Conservation (phyloP, 768 basidiomycete genomes). For the Leucocoprinus sp. region DNA sequence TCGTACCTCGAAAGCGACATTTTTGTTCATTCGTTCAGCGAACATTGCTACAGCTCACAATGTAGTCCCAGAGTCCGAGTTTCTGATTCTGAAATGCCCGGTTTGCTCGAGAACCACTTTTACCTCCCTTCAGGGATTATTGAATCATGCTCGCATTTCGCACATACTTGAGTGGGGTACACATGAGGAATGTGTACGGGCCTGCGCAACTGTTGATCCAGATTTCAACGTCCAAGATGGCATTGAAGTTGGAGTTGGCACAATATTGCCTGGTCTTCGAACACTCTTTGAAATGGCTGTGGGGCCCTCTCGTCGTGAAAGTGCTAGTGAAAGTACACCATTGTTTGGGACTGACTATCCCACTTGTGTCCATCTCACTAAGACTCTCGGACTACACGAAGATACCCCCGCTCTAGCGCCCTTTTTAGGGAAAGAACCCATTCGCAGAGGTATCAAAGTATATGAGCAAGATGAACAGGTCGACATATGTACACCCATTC, state of each 20-base stretch:
- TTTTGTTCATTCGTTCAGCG: constrained; percentile 10
- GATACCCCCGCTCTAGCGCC: constrained; percentile 43
- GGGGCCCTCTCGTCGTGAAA: constrained; percentile 16
- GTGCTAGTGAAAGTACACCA: too few species aligned
- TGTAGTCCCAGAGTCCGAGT: constrained; percentile 13
- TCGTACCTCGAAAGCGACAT: constrained; percentile 7
- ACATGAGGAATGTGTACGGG: constrained; percentile 46
- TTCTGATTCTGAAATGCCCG: constrained; percentile 38
- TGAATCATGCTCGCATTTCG: constrained; percentile 44
- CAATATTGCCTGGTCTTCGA: constrained; percentile 37
- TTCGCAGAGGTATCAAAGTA: constrained; percentile 34
- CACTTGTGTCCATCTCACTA: constrained; percentile 22
- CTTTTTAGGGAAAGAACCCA: constrained; percentile 36
- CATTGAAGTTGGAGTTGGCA: constrained; percentile 34
- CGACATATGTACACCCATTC: constrained; percentile 24
- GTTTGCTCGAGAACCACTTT: constrained; percentile 36
- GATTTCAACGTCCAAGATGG: constrained; percentile 32
- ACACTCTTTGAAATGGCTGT: constrained; percentile 44
- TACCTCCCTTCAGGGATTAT: constrained; percentile 42
- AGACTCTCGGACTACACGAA: constrained; percentile 40
- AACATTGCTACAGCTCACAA: neutral
- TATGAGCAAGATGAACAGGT: constrained; percentile 30
- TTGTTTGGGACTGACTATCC: constrained; percentile 1
- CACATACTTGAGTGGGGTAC: constrained; percentile 45
- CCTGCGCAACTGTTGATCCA: constrained; percentile 36